These are phyloP conservation scores for Zizania palustris DNA, from an alignment of 202 grass and related monocot genomes.

Conservation along the genomic window DNA sequence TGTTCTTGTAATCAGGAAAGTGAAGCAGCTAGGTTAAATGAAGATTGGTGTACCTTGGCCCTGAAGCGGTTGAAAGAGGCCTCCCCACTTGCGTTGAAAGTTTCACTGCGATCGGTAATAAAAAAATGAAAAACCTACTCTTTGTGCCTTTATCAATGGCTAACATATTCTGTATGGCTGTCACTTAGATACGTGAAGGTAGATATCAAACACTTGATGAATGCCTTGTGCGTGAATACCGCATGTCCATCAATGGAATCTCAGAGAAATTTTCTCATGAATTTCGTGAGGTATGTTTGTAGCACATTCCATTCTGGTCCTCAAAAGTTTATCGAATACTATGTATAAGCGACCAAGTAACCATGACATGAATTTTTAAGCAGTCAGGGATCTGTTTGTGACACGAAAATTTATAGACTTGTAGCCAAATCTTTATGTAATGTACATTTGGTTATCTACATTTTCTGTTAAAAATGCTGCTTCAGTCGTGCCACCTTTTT, in stretches of 20 bases:
- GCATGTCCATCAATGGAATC: conserved; percentile 78
- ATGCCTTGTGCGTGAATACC: conserved; percentile 95
- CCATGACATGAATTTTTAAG: not conserved
- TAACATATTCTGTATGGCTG: conserved; percentile 37
- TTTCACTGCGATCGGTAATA: conserved; percentile 84
- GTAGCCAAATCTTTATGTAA: not conserved
- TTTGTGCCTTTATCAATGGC: conserved; percentile 18
- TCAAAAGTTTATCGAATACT: not conserved
- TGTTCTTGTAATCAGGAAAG: conserved; percentile 55
- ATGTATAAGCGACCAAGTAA: conserved; percentile 13
- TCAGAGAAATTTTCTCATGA: conserved; percentile 79
- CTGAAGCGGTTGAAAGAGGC: conserved; percentile 91
- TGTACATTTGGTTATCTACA: not conserved
- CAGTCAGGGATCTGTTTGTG: conserved; percentile 2
- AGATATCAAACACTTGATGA: conserved; percentile 96
- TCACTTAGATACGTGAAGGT: conserved; percentile 82
- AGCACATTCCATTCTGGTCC: not conserved
- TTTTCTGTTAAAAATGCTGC: not conserved
- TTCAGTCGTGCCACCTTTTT: conserved; percentile 15
- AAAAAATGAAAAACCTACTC: conserved; percentile 16
- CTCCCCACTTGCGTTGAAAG: conserved; percentile 87
- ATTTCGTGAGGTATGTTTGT: conserved; percentile 73
- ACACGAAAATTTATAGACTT: not conserved
- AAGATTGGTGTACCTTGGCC: conserved; percentile 91
- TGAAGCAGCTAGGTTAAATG: conserved; percentile 72